These are phyloP conservation scores for Leccinum fallax DNA, from an alignment of 1,284 basidiomycete genomes.

Conservation along the genomic window DNA sequence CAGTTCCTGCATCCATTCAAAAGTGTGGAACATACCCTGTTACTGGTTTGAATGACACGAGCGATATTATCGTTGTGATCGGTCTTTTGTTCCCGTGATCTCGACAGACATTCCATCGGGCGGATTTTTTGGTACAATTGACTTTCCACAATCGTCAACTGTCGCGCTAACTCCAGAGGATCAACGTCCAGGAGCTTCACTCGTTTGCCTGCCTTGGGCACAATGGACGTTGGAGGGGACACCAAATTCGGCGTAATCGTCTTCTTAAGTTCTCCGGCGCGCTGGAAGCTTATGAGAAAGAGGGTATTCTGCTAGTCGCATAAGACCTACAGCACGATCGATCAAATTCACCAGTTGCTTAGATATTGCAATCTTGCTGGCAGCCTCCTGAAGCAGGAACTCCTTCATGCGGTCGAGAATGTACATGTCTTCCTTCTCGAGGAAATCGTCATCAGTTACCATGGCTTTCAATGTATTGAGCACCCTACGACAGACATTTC, in stretches of 20 bases:
- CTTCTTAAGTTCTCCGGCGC: constrained; percentile 55
- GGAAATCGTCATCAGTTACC: constrained; percentile 76
- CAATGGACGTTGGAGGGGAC: constrained; percentile 73
- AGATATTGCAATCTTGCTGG: constrained; percentile 62
- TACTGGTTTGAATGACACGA: constrained; percentile 89
- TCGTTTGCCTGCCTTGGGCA: constrained; percentile 76
- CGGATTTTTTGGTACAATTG: constrained; percentile 87
- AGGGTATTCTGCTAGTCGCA: constrained; percentile 15
- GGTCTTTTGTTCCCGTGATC: constrained; percentile 73
- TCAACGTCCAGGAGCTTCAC: constrained; percentile 89
- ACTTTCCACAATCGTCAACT: constrained; percentile 93
- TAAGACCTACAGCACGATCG: constrained; percentile 68
- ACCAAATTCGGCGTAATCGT: constrained; percentile 52
- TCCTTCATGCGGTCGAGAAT: constrained; percentile 79
- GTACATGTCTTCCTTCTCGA: constrained; percentile 80
- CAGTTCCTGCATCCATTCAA: constrained; percentile 1
- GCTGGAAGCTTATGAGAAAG: constrained; percentile 40
- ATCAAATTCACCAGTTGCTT: constrained; percentile 75
- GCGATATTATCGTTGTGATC: constrained; percentile 85
- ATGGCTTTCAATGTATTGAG: constrained; percentile 84
- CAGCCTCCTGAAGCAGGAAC: constrained; percentile 73
- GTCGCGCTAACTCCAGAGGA: constrained; percentile 88
- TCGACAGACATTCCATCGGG: constrained; percentile 88
- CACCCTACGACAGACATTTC: constrained; percentile 51
- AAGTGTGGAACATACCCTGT: constrained; percentile 63